phyloP scores from a whole-genome alignment of 805 yeast genomes.

The Pichia sporocuriosa region DNA sequence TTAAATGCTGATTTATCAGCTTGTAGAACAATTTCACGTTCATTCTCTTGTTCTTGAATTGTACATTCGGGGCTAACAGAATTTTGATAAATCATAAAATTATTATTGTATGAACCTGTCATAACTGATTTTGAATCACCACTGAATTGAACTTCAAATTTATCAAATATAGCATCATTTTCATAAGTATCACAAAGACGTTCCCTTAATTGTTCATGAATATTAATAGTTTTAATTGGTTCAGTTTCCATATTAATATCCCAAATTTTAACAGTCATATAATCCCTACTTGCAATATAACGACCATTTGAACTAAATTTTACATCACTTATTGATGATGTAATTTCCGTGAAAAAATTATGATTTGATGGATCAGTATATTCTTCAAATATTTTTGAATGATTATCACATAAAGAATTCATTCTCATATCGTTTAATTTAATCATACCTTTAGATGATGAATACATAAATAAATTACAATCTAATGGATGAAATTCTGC shows the following conservation, averaged over 20 bases:
- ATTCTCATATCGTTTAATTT: conserved; percentile 95
- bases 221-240: conserved; percentile 89
- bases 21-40: conserved; percentile 74
- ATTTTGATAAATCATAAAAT: conserved; percentile 93
- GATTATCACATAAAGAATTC: conserved; percentile 88
- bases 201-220: conserved; percentile 92
- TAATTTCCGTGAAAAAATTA: conserved; percentile 95
- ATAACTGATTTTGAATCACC: conserved; percentile 89
- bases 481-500: conserved; percentile 93
- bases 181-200: conserved; percentile 95
- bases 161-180: conserved; percentile 96
- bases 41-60: conserved; percentile 24
- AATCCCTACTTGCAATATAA: conserved; percentile 94
- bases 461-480: conserved; percentile 92
- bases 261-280: conserved; percentile 97
- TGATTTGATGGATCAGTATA: conserved; percentile 87
- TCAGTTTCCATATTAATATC: conserved; percentile 94
- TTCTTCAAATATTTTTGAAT: conserved; percentile 84
- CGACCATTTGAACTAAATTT: conserved; percentile 88
- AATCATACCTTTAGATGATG: conserved; percentile 91
- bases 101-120: conserved; percentile 97
- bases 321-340: conserved; percentile 88
- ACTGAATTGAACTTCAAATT: conserved; percentile 91
- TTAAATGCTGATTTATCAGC: conserved; percentile 98
- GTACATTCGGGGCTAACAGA: conserved; percentile 35